A percentile compares a stretch with the other conserved stretches of the same genome.
phyloP scores from a whole-genome alignment of 1,284 basidiomycete genomes.

The Gomphus sp. region DNA sequence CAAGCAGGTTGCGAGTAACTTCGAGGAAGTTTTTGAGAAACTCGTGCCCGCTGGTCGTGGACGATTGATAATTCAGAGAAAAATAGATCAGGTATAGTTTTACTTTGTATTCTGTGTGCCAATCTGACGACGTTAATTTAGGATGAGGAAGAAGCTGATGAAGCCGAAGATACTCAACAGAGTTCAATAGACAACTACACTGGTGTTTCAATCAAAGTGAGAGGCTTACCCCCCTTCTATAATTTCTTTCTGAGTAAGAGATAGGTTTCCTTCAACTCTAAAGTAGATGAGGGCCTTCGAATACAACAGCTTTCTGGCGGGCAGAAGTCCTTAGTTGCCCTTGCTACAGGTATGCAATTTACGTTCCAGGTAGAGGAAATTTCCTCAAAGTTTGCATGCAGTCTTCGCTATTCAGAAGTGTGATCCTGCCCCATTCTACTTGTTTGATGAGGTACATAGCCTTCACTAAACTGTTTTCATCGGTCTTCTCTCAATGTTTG shows the following conservation, averaged over 20 bases:
- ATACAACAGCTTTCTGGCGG: constrained; percentile 98
- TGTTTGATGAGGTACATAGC: constrained; percentile 84
- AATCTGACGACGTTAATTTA: constrained; percentile 15
- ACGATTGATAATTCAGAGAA: constrained; percentile 83
- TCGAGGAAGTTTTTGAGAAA: constrained; percentile 94
- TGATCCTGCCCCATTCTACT: constrained; percentile 97
- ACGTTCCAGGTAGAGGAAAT: neutral
- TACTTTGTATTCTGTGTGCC: neutral
- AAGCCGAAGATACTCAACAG: constrained; percentile 62
- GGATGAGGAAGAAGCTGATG: constrained; percentile 52
- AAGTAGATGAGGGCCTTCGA: constrained; percentile 89
- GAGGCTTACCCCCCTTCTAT: neutral
- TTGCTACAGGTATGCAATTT: constrained; percentile 66
- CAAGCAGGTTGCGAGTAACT: constrained; percentile 95
- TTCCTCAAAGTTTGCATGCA: constrained; percentile 18
- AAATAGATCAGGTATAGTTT: constrained; percentile 63
- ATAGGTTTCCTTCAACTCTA: constrained; percentile 96
- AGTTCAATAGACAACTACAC: constrained; percentile 90
- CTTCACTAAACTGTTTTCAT: neutral
- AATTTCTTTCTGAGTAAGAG: neutral
- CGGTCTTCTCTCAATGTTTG: neutral
- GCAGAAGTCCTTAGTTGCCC: constrained; percentile 94
- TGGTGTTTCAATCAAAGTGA: constrained; percentile 88
- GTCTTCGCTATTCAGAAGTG: constrained; percentile 99
- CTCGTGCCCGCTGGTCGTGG: constrained; percentile 95